Base-by-base conservation (phyloP, 2,329 filamentous ascomycete genomes). In the Colletotrichum sp. region DNA sequence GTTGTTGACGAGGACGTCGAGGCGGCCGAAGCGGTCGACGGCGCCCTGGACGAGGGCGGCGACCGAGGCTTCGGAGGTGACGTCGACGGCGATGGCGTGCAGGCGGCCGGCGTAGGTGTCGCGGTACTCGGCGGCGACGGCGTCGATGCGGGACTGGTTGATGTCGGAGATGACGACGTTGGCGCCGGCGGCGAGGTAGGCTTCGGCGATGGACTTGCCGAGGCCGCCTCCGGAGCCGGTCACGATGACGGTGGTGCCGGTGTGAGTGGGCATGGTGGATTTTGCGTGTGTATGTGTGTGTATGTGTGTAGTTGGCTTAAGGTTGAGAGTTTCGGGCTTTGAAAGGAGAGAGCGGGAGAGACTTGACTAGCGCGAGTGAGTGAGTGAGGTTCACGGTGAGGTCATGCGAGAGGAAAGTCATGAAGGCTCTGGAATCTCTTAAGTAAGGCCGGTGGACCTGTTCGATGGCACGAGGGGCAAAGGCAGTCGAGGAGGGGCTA, bases 1-100 rank as follows among this genome's bases (percentile, higher is more conserved):
- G 77, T 90, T 91, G 83, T 92, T 92, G 80, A 92, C 82, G 8
- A 93, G 83, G 25, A 92, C 84, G 81, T 93, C 91, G 6, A 84
- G 77, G n/a, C 77, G 77, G 62, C 79, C 69, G 65, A 77, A 77
- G 63, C 69, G 68, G 59, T 71, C 69, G 69, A 77, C 76, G 65
- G 69, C 32, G 36, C 63, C 30, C n/a, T 36, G 55, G 64, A 77
- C n/a, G 59, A 77, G 73, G 29, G 34, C 30, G 30, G 62, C 57
- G 65, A 77, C 73, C 11, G 73, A 70, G 65, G 44, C 6, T 22
- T 77, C 76, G 32, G 69, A 71, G 34, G 71, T 65, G 57, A 77
- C 75, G 71, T 78, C 71, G 65, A 55, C 69, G 64, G 62, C 65
- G 59, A 68, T 39, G 36, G 64, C 32, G 57, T 71, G 77, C 57